phyloP scores from a whole-genome alignment of 1,284 basidiomycete genomes.

The Vanrija humicola region DNA sequence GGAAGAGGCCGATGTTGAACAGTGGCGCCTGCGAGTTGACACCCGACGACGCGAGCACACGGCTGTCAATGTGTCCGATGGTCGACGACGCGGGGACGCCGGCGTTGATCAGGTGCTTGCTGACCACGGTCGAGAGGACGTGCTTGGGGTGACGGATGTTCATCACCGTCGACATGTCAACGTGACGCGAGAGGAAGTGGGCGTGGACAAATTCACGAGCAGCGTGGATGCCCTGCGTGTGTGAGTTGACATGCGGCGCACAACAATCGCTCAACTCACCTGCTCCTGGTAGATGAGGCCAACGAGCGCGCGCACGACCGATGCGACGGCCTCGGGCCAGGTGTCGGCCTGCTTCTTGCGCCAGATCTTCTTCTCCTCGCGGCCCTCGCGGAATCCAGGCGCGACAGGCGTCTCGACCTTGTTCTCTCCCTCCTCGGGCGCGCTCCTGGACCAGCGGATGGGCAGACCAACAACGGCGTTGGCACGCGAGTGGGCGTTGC shows the following conservation, averaged over 20 bases:
- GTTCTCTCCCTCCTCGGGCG: conserved; percentile 58
- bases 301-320: conserved; percentile 52
- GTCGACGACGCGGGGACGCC: conserved; percentile 61
- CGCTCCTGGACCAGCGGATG: conserved; percentile 57
- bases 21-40: conserved; percentile 81
- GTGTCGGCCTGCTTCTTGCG: conserved; percentile 13
- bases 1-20: conserved; percentile 89
- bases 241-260: neutral
- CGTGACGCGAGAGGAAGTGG: conserved; percentile 75
- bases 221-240: conserved; percentile 64
- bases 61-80: conserved; percentile 41
- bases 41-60: conserved; percentile 88
- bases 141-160: conserved; percentile 85
- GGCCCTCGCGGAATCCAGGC: conserved; percentile 21
- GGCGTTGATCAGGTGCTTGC: conserved; percentile 56
- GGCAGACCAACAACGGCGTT: conserved; percentile 24
- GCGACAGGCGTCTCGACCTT: conserved; percentile 23
- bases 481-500: conserved; percentile 4
- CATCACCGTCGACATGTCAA: conserved; percentile 77
- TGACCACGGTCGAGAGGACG: conserved; percentile 70
- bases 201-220: conserved; percentile 80
- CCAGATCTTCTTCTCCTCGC: conserved; percentile 9
- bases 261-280: conserved; percentile 34
- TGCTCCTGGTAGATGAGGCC: conserved; percentile 55
- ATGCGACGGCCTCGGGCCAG: conserved; percentile 48